Evolutionary conservation across 306 rosid genomes (phyloP), one percentile per base, ranked within the genome.

Genomic region (Morella rubra): DNA sequence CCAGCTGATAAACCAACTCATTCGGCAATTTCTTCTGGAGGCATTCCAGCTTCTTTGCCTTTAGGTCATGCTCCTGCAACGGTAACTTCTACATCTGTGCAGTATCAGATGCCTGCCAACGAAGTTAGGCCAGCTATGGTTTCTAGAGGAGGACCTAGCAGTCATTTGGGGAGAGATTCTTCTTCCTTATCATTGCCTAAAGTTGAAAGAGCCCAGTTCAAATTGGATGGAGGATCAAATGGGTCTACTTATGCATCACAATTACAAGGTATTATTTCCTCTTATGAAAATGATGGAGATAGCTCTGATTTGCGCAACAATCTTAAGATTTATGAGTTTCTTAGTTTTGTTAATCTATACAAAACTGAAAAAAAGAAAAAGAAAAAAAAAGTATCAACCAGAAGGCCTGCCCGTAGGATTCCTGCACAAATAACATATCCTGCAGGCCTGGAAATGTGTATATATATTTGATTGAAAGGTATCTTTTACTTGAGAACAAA

Each of bases 141-240:
- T 81, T 79, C 98, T 81, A 79, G 90, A 79, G 89, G 85, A 76
- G 82, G 85, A 73, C 82, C 93, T 79, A 76, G 73, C 74, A 80
- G 78, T 85, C 93, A 90, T 81, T 72, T 90, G 75, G 96, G 90
- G 77, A 95, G 96, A 84, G 92, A 86, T 75, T 42, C 89, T 52
- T 67, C 96, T 78, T 83, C 96, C 46, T 37, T 77, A 46, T 73
- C 77, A 62, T 58, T 89, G 87, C 92, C 91, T 52, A 88, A 85
- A 82, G 83, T 74, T 76, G 98, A 91, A 83, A 84, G 85, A 73
- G 71, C 89, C 40, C 93, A 79, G 76, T 73, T 86, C 82, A 89
- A 80, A 86, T 79, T 73, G 44, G 92, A 85, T 66, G 94, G 85
- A 79, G 94, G 89, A 80, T 76, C 88, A 67, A 92, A 85, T 84